Base-by-base conservation (phyloP, 176 grass and related monocot genomes). In the Juncus effusus region DNA sequence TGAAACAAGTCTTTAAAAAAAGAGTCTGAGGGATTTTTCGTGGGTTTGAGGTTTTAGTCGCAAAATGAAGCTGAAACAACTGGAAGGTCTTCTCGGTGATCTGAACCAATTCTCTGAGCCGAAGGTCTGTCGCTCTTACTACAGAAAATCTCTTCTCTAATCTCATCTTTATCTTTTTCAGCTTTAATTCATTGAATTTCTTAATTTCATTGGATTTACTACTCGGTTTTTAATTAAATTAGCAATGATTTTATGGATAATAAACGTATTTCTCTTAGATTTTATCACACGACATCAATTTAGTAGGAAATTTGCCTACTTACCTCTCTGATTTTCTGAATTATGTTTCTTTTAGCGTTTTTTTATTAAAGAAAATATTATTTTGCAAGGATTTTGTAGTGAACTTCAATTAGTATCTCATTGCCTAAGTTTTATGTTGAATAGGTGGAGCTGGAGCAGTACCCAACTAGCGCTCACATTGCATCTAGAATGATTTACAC, bases 391-490 rank as follows among this genome's bases (percentile, higher is more conserved):
- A 42, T 69, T 68, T 51, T 4, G 19, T 64, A 13, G 4, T 36
- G 52, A 44, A 67, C 15, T 45, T 13, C 51, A 6, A 42, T 63
- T 19, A 57, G 51, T 63, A 40, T 77, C 38, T 37, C 9, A 40
- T 69, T 50, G 9, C 13, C 45, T 38, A 36, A 7, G 65, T 42
- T 60, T 54, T 58, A 61, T 42, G 14, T 16, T 60, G 55, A 70
- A 67, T 72, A 97, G 88, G 72, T 92, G 56, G 93, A 89, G 62
- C 80, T 97, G 88, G 93, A 97, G 75, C 93, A 97, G 69, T 97
- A 97, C 16, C 82, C 88, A 4, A 97, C 93, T 64, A 85, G 93
- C 56, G 68, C 88, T 39, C 93, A 92, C 74, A 97, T 97, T 63
- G 93, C 93, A 38, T 97, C 93, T 37, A 78, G 88, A 67, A 81